Percentiles rank a stretch among this genome's conserved stretches.
These are phyloP conservation scores for Sicyos edulis DNA, from an alignment of 306 rosid species.

Conservation along the genomic window DNA sequence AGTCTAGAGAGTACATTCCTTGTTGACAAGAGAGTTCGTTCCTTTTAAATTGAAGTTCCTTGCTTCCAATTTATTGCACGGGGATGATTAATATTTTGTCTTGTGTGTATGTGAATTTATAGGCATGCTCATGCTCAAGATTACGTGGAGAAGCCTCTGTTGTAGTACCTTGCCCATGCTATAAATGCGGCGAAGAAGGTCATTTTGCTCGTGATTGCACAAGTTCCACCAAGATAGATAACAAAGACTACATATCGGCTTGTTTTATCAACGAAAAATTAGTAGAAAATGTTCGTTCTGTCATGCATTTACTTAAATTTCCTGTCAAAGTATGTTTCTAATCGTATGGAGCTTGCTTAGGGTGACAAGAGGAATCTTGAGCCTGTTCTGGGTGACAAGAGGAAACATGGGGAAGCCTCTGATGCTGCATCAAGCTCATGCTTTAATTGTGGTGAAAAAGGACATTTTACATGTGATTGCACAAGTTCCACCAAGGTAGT, in stretches of 20 bases:
- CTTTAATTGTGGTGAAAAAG: constrained; percentile 68
- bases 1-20: background rate
- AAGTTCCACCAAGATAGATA: constrained; percentile 40
- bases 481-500: constrained; percentile 40
- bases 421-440: constrained; percentile 50
- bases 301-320: background rate
- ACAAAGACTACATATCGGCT: background rate
- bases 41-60: background rate
- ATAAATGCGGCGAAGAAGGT: constrained; percentile 71
- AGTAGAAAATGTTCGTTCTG: background rate
- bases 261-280: background rate
- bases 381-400: constrained; percentile 20
- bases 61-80: background rate
- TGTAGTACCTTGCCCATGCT: constrained; percentile 55
- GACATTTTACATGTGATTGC: constrained; percentile 92
- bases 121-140: constrained; percentile 51
- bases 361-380: constrained; percentile 24
- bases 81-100: background rate
- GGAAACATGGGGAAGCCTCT: constrained; percentile 29
- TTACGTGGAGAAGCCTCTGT: constrained; percentile 39
- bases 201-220: constrained; percentile 90
- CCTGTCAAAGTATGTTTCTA: background rate
- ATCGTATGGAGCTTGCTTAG: background rate
- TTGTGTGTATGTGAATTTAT: constrained; percentile 19
- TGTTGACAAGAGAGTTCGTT: constrained; percentile 5